Evolutionary conservation across 2,329 filamentous ascomycete species (phyloP).

Genomic region (Byssothecium circinans): DNA sequence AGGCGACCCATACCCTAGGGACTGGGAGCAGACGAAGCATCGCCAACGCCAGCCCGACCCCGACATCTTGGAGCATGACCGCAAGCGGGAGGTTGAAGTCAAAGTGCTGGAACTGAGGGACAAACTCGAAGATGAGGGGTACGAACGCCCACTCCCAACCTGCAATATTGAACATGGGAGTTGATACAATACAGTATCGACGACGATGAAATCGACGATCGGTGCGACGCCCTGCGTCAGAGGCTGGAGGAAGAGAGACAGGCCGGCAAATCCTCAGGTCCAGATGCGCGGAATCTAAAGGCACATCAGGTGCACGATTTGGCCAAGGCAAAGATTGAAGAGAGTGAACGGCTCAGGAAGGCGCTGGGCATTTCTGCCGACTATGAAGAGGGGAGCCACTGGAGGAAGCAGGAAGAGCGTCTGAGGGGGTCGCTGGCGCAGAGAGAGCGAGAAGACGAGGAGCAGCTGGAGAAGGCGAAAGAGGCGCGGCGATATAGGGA

Average conservation of each 20-base stretch:
- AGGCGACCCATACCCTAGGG: conserved; percentile 73
- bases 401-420: conserved; percentile 80
- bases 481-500: conserved; percentile 31
- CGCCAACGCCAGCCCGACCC: conserved; percentile 82
- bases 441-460: conserved; percentile 42
- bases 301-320: conserved; percentile 94
- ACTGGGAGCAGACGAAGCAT: conserved; percentile 70
- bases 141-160: conserved; percentile 24
- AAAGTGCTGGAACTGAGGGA: conserved; percentile 91
- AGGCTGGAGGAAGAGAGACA: conserved; percentile 57
- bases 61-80: conserved; percentile 91
- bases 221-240: conserved; percentile 67
- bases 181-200: conserved; percentile 59
- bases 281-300: conserved; percentile 67
- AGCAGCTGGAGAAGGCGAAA: conserved; percentile 24
- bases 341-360: conserved; percentile 83
- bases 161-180: not conserved
- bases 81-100: conserved; percentile 86
- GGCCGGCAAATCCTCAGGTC: conserved; percentile 38
- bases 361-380: conserved; percentile 85
- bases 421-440: conserved; percentile 49
- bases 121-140: conserved; percentile 87
- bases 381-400: conserved; percentile 84
- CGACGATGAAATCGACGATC: conserved; percentile 87
- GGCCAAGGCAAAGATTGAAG: conserved; percentile 92